These are phyloP conservation scores for Aspergillus sp. DNA, from an alignment of 2,329 filamentous ascomycete genomes.

Conservation along the genomic window DNA sequence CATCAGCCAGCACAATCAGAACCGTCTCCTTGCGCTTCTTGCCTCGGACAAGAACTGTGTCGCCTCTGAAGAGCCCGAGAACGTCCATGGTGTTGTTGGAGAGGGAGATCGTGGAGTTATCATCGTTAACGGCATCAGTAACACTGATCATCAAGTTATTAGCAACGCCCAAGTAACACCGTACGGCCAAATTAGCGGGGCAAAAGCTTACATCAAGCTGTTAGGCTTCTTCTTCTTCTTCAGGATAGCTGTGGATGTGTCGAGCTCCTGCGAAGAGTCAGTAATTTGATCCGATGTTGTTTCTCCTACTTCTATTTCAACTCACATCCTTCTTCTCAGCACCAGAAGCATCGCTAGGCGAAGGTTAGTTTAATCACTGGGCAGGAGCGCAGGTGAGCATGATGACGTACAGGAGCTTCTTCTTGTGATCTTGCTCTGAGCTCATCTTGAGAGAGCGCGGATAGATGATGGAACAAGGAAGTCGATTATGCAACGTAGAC, in stretches of 20 bases:
- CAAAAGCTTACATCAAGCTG: constrained; percentile 77
- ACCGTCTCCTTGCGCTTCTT: constrained; percentile 99
- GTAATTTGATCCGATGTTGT: constrained; percentile 38
- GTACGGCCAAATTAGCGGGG: neutral
- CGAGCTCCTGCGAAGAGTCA: constrained; percentile 66
- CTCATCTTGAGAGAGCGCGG: constrained; percentile 60
- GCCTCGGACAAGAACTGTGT: constrained; percentile 96
- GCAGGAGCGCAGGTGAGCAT: constrained; percentile 12
- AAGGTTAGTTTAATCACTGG: constrained; percentile 40
- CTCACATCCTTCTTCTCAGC: constrained; percentile 78
- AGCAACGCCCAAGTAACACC: constrained; percentile 19
- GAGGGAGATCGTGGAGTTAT: constrained; percentile 98
- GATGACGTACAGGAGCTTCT: constrained; percentile 75
- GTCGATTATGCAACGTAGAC: constrained; percentile 28
- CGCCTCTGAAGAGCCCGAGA: constrained; percentile 96
- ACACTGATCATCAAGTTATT: constrained; percentile 60
- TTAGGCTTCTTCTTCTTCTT: constrained; percentile 99
- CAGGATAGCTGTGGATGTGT: constrained; percentile 91
- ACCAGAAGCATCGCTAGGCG: constrained; percentile 77
- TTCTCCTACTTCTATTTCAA: constrained; percentile 29
- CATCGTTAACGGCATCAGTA: constrained; percentile 97
- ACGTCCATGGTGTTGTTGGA: constrained; percentile 99
- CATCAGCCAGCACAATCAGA: constrained; percentile 93
- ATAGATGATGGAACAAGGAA: constrained; percentile 21
- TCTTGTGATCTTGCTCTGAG: constrained; percentile 68